Percentiles rank a stretch among this genome's conserved stretches.
Evolutionary conservation across 345 rosid species (phyloP).

Genomic region (Cardamine resedifolia): DNA sequence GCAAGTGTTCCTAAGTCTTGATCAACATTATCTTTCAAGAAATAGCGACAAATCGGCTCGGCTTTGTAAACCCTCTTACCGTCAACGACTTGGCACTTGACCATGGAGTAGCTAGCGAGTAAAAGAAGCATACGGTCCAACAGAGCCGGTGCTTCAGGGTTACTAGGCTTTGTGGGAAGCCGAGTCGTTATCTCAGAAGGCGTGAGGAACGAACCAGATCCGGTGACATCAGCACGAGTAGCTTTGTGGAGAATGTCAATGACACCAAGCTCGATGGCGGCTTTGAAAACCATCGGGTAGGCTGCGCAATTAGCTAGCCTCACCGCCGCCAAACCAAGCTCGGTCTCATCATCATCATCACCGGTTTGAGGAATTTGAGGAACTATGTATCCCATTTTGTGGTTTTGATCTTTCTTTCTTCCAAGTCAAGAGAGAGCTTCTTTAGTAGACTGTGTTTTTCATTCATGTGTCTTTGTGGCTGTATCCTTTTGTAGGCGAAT

Average conservation of each 20-base stretch:
- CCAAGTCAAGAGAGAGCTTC: too few species aligned
- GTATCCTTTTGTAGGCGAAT: neutral
- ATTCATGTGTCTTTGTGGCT: neutral
- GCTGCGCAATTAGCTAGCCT: slow-evolving; percentile 28
- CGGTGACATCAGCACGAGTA: neutral
- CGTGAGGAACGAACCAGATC: slow-evolving; percentile 21
- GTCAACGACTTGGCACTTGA: slow-evolving; percentile 12
- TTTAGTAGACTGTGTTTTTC: too few species aligned
- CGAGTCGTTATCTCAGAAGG: slow-evolving; percentile 12
- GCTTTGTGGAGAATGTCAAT: slow-evolving; percentile 29
- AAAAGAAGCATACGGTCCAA: slow-evolving; percentile 34
- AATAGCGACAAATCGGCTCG: slow-evolving; percentile 20
- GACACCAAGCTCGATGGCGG: slow-evolving; percentile 35
- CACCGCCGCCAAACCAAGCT: slow-evolving; percentile 23
- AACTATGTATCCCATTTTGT: slow-evolving; percentile 5
- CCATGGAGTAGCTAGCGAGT: slow-evolving; percentile 30
- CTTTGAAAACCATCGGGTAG: slow-evolving; percentile 35
- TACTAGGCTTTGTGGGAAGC: slow-evolving; percentile 26
- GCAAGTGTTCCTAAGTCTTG: slow-evolving; percentile 28
- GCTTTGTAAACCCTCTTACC: slow-evolving; percentile 26
- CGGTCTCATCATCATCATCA: slow-evolving; percentile 11
- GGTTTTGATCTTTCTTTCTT: neutral
- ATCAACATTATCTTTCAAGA: slow-evolving; percentile 22
- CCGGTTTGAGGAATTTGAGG: neutral
- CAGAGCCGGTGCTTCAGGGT: slow-evolving; percentile 32